Percentiles rank a stretch among this genome's conserved stretches.
phyloP scores from a whole-genome alignment of 352 stramenopile species.

The Globisporangium splendens region DNA sequence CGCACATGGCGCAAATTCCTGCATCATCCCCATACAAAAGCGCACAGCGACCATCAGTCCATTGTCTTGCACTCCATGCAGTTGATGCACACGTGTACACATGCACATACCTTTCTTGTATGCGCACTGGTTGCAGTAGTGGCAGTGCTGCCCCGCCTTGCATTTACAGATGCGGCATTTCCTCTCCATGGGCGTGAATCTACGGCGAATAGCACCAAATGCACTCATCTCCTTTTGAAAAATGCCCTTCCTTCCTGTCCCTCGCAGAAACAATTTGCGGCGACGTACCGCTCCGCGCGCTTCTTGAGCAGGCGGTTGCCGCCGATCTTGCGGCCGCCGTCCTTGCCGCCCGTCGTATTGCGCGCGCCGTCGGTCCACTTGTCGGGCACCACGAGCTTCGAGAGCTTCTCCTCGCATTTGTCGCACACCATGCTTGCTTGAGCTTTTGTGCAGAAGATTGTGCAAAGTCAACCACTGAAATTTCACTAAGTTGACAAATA shows the following conservation, averaged over 20 bases:
- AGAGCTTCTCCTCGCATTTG: constrained; percentile 76
- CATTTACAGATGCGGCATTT: constrained; percentile 68
- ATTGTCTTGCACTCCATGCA: no score
- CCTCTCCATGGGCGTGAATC: constrained; percentile 47
- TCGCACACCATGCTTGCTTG: constrained; percentile 54
- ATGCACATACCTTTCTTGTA: constrained; percentile 64
- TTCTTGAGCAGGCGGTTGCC: constrained; percentile 47
- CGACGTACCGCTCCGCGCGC: constrained; percentile 30
- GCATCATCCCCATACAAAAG: neutral
- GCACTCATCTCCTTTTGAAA: neutral
- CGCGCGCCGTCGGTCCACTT: constrained; percentile 67
- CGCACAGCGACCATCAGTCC: no score
- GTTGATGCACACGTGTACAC: neutral
- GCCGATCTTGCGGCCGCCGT: constrained; percentile 40
- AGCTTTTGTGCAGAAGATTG: no score
- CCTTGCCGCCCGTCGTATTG: constrained; percentile 53
- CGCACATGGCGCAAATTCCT: constrained; percentile 71
- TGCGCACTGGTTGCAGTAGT: constrained; percentile 77
- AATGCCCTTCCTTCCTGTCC: neutral
- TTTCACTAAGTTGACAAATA: no score
- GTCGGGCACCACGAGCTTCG: constrained; percentile 70
- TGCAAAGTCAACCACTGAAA: no score
- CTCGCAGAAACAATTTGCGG: neutral
- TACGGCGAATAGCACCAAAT: constrained; percentile 10
- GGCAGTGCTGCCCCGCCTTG: constrained; percentile 39